Percentiles rank a stretch among this genome's conserved stretches.
These are phyloP conservation scores for Brassica incana DNA, from an alignment of 345 rosid species.

Conservation along the genomic window DNA sequence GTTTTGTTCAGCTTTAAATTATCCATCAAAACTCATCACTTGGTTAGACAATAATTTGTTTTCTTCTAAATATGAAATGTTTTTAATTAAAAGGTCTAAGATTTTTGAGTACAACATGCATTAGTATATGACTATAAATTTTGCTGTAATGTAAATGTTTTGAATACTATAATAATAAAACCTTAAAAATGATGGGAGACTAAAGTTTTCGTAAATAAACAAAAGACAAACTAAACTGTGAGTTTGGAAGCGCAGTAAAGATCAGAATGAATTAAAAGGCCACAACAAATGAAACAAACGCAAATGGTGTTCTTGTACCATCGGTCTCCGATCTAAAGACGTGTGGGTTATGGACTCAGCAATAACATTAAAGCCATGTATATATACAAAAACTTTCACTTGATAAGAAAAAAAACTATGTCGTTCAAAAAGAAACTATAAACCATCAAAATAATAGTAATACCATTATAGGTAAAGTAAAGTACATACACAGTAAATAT, in stretches of 20 bases:
- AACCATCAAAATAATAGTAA: not conserved
- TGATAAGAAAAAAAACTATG: not conserved
- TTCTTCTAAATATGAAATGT: no score
- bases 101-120: not conserved
- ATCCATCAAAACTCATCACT: not conserved
- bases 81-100: not conserved
- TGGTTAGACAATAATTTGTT: not conserved
- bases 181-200: not conserved
- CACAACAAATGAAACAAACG: slow-evolving; percentile 23
- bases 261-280: not conserved
- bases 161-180: not conserved
- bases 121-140: not conserved
- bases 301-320: slow-evolving; percentile 30
- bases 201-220: not conserved
- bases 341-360: slow-evolving; percentile 25
- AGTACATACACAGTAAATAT: not conserved
- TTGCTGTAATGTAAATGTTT: not conserved
- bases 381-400: slow-evolving; percentile 7
- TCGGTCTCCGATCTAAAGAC: slow-evolving; percentile 31
- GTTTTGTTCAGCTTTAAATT: not conserved
- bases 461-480: not conserved
- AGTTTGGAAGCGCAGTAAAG: not conserved
- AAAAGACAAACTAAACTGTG: not conserved
- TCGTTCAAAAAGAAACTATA: not conserved
- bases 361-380: slow-evolving; percentile 11